Evolutionary conservation across 148 eudicot species (phyloP).

Genomic region (Amaranthus hypochondriacus): DNA sequence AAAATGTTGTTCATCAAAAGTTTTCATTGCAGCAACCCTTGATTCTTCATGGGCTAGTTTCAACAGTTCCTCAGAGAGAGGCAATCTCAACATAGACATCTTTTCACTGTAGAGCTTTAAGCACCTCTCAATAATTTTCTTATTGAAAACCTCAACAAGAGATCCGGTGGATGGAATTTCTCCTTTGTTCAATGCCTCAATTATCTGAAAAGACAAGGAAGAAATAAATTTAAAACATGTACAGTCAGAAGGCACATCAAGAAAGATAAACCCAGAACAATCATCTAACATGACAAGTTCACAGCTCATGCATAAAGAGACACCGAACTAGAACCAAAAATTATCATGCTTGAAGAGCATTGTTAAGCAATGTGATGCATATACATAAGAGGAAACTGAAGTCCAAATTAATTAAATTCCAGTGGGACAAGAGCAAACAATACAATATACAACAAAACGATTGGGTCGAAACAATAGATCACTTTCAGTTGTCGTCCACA

Average conservation of each 20-base stretch:
- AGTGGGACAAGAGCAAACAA: neutral
- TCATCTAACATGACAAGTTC: neutral
- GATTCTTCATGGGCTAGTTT: slow-evolving; percentile 56
- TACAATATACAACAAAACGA: too few relatives aligned
- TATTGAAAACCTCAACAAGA: slow-evolving; percentile 93
- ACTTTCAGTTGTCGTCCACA: too few relatives aligned
- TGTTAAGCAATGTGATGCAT: neutral
- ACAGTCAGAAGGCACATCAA: neutral
- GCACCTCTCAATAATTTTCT: slow-evolving; percentile 83
- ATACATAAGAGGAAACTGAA: neutral
- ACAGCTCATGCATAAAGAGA: neutral
- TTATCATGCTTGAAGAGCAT: neutral
- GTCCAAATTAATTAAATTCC: neutral
- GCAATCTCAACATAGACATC: slow-evolving; percentile 58
- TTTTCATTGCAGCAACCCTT: slow-evolving; percentile 49
- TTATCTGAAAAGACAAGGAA: slow-evolving; percentile 52
- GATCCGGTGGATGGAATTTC: slow-evolving; percentile 98
- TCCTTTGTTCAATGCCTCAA: slow-evolving; percentile 97
- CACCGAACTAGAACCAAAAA: neutral
- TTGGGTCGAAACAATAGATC: too few relatives aligned
- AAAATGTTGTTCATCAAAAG: slow-evolving; percentile 88
- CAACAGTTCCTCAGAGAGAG: slow-evolving; percentile 51
- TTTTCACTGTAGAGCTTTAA: slow-evolving; percentile 61
- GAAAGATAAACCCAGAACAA: neutral
- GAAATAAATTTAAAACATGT: neutral